Conservation (phyloP, 306 rosid genomes). For the Urtica urens region DNA sequence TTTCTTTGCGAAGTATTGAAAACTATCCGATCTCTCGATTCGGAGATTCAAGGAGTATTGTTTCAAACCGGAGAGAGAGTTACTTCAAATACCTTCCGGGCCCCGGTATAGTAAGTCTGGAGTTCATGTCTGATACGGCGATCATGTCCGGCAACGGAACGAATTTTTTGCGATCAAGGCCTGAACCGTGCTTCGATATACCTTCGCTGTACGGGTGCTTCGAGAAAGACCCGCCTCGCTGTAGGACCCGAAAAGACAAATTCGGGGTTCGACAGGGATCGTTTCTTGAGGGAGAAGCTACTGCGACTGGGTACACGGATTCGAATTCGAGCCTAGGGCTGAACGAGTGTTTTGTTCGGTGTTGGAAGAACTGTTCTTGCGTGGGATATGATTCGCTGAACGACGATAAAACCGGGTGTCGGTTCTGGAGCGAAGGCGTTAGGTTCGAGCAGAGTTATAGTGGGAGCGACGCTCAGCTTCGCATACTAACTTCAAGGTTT, state of each 20-base stretch:
- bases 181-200: not conserved
- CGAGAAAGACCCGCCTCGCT: not conserved
- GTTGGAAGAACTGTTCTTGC: slow-evolving; percentile 12
- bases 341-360: slow-evolving; percentile 7
- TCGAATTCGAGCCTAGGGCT: not conserved
- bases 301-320: not conserved
- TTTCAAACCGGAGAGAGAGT: not conserved
- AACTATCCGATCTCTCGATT: too few relatives aligned
- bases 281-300: not conserved
- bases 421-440: slow-evolving; percentile 1
- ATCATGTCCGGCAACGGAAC: not conserved
- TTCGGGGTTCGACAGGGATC: not conserved
- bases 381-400: not conserved
- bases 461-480: too few relatives aligned
- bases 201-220: not conserved
- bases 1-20: too few relatives aligned
- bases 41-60: not conserved
- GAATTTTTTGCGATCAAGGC: not conserved
- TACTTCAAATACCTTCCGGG: not conserved
- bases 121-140: not conserved
- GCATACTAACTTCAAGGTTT: not conserved
- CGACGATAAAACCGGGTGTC: slow-evolving; percentile 2
- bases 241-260: not conserved
- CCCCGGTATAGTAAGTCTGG: not conserved
- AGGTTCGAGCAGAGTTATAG: not conserved